These are phyloP conservation scores for Colletotrichum scovillei DNA, from an alignment of 2,329 filamentous ascomycete genomes.

Conservation along the genomic window DNA sequence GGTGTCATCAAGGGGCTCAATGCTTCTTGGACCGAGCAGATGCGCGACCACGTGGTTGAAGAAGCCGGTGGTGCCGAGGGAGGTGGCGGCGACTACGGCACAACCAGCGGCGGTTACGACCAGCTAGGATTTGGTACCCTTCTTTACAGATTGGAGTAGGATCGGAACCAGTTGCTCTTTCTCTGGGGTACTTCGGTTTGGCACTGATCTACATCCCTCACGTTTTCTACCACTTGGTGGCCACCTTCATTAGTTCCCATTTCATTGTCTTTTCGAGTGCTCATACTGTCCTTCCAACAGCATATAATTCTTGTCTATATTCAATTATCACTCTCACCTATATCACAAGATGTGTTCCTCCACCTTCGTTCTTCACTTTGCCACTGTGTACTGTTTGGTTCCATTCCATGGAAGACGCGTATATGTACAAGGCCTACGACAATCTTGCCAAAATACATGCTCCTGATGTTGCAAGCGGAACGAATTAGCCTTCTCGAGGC, in stretches of 20 bases:
- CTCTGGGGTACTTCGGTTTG: background rate
- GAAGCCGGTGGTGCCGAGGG: conserved; percentile 51
- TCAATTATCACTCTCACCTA: background rate
- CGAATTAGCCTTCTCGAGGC: no score
- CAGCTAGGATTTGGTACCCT: conserved; percentile 47
- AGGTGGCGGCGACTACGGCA: conserved; percentile 56
- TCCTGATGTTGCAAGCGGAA: no score
- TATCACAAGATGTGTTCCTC: background rate
- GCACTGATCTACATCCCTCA: no score
- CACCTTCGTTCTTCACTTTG: no score
- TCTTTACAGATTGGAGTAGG: conserved; percentile 36
- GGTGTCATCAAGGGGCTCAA: conserved; percentile 48
- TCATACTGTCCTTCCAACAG: background rate
- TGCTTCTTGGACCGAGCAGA: conserved; percentile 49
- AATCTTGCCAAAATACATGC: no score
- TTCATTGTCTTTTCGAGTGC: background rate
- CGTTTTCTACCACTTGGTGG: no score
- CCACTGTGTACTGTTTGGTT: no score
- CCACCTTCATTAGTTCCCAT: no score
- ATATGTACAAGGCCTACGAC: no score
- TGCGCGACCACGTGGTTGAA: conserved; percentile 50
- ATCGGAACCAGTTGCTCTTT: background rate
- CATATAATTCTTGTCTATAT: background rate
- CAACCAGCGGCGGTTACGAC: conserved; percentile 54
- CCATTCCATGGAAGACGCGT: no score